Percentiles rank a stretch among this genome's conserved stretches.
phyloP scores from a whole-genome alignment of 805 yeast species.

The Clavispora fructus region DNA sequence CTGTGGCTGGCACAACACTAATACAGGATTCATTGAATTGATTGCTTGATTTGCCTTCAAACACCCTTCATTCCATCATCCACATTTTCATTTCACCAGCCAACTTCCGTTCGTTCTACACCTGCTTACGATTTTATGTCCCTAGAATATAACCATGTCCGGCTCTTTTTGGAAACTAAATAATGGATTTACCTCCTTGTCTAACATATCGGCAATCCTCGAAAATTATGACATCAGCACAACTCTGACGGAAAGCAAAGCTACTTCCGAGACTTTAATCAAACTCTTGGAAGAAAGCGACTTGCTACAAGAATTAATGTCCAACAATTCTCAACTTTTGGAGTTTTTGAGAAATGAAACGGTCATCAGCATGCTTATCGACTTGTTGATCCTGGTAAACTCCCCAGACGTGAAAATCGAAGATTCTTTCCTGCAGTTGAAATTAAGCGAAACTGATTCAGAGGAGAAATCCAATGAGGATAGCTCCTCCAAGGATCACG shows the following conservation, averaged over 20 bases:
- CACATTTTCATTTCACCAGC: not conserved
- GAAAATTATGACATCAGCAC: conserved; percentile 26
- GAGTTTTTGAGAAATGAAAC: conserved; percentile 59
- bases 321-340: conserved; percentile 70
- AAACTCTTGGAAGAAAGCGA: conserved; percentile 40
- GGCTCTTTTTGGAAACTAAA: conserved; percentile 45
- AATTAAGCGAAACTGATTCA: conserved; percentile 3
- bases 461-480: not conserved
- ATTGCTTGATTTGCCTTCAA: not conserved
- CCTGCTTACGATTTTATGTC: conserved; percentile 1
- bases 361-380: conserved; percentile 33
- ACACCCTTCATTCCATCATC: not conserved
- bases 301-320: conserved; percentile 48
- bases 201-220: conserved; percentile 35
- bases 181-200: conserved; percentile 40
- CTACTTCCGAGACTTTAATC: conserved; percentile 22
- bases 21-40: not conserved
- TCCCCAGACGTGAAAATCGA: conserved; percentile 14
- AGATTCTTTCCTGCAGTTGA: conserved; percentile 11
- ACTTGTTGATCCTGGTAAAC: conserved; percentile 27
- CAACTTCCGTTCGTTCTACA: not conserved
- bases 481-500: not conserved
- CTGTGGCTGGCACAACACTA: not conserved
- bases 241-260: conserved; percentile 9
- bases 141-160: conserved; percentile 26